Evolutionary conservation across 768 basidiomycete genomes (phyloP).

Genomic region (Amanita thiersii): DNA sequence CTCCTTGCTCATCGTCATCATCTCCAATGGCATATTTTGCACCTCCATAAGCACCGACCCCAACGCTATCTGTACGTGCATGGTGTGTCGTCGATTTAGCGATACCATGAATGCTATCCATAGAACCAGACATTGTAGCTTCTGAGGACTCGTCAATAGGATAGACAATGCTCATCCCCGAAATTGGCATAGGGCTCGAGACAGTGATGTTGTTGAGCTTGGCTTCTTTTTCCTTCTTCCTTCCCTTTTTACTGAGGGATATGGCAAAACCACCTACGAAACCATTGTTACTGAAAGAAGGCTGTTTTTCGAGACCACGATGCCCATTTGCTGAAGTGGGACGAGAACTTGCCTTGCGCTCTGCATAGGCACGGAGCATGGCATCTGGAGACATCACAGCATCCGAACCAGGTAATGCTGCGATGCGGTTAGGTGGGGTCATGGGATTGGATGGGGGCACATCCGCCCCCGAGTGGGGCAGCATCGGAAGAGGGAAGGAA

Average conservation of each 20-base stretch:
- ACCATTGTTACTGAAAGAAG: neutral
- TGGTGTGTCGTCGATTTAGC: neutral
- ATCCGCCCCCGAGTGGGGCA: neutral
- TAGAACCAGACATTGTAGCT: too few species aligned
- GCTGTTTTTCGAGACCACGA: neutral
- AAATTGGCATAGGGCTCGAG: constrained; percentile 5
- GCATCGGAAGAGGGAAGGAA: neutral
- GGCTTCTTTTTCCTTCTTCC: constrained; percentile 6
- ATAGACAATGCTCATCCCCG: neutral
- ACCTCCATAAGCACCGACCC: constrained; percentile 14
- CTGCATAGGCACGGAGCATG: constrained; percentile 70
- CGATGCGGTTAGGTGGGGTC: constrained; percentile 24
- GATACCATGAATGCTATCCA: neutral
- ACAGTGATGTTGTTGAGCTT: constrained; percentile 3
- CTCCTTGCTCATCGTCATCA: constrained; percentile 18
- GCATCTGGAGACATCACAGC: constrained; percentile 56
- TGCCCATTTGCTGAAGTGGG: too few species aligned
- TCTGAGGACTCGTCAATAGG: too few species aligned
- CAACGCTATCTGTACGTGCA: neutral
- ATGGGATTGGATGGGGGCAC: constrained; percentile 7
- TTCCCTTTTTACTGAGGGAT: constrained; percentile 7
- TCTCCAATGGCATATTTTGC: constrained; percentile 25
- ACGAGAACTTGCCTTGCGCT: too few species aligned
- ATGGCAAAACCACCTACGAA: constrained; percentile 4
- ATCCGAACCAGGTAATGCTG: constrained; percentile 23